Evolutionary conservation across 345 rosid species (phyloP).

Genomic region (Litchi chinensis): DNA sequence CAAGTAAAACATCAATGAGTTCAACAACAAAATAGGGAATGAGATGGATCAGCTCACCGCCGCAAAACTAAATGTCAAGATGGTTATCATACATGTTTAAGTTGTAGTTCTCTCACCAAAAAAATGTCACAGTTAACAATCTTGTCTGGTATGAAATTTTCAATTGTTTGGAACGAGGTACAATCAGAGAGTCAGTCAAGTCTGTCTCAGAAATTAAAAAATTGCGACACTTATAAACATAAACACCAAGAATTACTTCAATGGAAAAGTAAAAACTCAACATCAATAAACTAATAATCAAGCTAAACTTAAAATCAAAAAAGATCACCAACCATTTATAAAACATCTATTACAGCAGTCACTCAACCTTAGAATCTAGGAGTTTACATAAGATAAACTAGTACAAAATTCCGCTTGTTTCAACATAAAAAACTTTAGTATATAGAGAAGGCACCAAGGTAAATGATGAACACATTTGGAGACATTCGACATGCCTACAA

Average conservation of each 20-base stretch:
- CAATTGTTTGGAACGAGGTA: neutral
- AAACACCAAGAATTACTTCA: neutral
- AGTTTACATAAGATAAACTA: neutral
- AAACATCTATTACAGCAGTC: neutral
- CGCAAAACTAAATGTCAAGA: neutral
- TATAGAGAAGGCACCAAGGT: neutral
- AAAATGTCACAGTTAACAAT: neutral
- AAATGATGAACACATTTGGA: neutral
- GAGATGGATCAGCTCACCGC: neutral
- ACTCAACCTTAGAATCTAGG: neutral
- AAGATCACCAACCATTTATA: neutral
- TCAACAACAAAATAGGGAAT: neutral
- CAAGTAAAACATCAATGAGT: neutral
- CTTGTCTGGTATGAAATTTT: neutral
- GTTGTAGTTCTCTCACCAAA: neutral
- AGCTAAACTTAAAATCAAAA: neutral
- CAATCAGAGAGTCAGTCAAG: neutral
- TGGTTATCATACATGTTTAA: neutral
- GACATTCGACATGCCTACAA: neutral
- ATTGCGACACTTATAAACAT: neutral
- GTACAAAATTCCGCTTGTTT: neutral
- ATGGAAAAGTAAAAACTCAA: neutral
- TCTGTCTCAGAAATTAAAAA: neutral
- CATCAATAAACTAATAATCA: neutral
- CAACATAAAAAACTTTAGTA: neutral